Percentiles rank a stretch among this genome's conserved stretches.
phyloP scores from a whole-genome alignment of 2,329 filamentous ascomycete species.

The Colletotrichum costaricense region DNA sequence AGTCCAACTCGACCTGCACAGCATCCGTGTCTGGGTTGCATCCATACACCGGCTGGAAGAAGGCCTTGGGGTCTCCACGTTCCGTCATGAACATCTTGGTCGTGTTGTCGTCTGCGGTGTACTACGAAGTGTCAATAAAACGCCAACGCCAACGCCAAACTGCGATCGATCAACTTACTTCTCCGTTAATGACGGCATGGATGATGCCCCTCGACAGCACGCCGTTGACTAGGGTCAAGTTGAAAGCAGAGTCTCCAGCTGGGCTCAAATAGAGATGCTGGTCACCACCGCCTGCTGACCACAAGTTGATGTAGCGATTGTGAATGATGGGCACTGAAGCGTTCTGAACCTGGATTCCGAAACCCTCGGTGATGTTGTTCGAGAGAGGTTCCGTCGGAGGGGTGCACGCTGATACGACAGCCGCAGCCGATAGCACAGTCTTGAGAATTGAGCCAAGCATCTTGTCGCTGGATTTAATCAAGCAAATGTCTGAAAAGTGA shows the following conservation, averaged over 20 bases:
- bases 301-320: slow-evolving; percentile 50
- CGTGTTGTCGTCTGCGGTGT: slow-evolving; percentile 55
- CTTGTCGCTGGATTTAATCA: not conserved
- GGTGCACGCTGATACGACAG: slow-evolving; percentile 43
- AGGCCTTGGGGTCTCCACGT: slow-evolving; percentile 53
- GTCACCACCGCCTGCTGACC: slow-evolving; percentile 50
- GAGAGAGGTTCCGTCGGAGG: slow-evolving; percentile 43
- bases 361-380: slow-evolving; percentile 47
- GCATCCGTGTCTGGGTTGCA: slow-evolving; percentile 55
- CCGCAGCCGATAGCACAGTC: slow-evolving; percentile 36
- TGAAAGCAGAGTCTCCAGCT: slow-evolving; percentile 48
- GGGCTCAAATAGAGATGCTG: slow-evolving; percentile 53
- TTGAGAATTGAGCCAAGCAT: slow-evolving; percentile 6
- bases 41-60: slow-evolving; percentile 53
- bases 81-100: slow-evolving; percentile 61
- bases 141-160: not conserved
- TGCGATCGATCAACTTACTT: slow-evolving; percentile 43
- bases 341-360: slow-evolving; percentile 53
- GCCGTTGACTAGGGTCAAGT: slow-evolving; percentile 51
- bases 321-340: slow-evolving; percentile 47
- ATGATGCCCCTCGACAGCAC: slow-evolving; percentile 44
- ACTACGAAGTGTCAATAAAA: slow-evolving; percentile 41
- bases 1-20: slow-evolving; percentile 50
- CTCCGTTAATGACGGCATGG: slow-evolving; percentile 56
- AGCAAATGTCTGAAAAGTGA: not conserved